A percentile compares a stretch with the other conserved stretches of the same genome.
Conservation (phyloP, 768 basidiomycete species). For the Daedaleopsis sinensis region DNA sequence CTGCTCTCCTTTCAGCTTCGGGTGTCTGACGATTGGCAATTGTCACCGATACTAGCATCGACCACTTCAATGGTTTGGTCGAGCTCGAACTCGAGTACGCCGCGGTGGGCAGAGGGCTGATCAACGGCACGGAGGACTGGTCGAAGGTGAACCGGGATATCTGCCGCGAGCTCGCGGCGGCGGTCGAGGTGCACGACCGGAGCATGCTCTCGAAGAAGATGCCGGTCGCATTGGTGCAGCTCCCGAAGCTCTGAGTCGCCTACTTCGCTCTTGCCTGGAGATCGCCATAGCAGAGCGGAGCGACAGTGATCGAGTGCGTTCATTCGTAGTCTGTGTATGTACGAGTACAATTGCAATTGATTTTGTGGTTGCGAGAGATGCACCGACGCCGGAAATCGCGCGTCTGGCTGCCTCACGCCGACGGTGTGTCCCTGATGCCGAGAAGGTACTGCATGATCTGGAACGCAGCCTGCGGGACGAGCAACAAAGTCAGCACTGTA, state of each 20-base stretch:
- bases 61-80: constrained; percentile 55
- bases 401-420: neutral
- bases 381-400: neutral
- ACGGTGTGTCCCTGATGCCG: constrained; percentile 51
- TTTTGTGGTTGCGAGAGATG: neutral
- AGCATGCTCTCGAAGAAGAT: constrained; percentile 52
- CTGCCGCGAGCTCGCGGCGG: constrained; percentile 37
- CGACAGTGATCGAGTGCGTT: neutral
- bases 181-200: constrained; percentile 52
- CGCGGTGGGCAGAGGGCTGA: constrained; percentile 42
- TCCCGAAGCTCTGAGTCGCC: neutral
- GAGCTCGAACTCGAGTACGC: constrained; percentile 59
- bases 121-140: constrained; percentile 45
- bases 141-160: constrained; percentile 43
- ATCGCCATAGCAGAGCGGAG: no score
- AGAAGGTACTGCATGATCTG: constrained; percentile 71
- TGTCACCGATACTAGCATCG: constrained; percentile 39
- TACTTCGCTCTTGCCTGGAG: neutral
- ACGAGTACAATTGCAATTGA: neutral
- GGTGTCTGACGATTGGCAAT: neutral
- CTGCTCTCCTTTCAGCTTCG: neutral
- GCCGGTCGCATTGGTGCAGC: constrained; percentile 40
- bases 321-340: neutral
- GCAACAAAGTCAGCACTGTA: neutral
- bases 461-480: constrained; percentile 54